These are phyloP conservation scores for Sphaerulina musiva DNA, from an alignment of 2,329 filamentous ascomycete genomes.

Conservation along the genomic window DNA sequence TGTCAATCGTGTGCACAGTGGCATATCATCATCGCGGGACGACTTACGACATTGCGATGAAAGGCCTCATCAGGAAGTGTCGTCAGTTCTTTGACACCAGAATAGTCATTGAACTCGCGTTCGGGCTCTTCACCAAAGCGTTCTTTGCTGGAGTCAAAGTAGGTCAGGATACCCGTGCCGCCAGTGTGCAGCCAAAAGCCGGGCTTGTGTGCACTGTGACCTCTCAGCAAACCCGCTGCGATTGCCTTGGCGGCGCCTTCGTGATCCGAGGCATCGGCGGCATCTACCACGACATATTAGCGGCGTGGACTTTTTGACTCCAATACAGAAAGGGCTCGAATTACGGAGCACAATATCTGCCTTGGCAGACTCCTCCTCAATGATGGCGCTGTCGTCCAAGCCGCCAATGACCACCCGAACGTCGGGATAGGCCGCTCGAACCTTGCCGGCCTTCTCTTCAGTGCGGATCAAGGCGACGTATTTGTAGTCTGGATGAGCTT, in stretches of 20 bases:
- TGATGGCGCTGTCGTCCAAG: conserved; percentile 41
- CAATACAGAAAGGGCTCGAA: background rate
- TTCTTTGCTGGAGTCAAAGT: conserved; percentile 43
- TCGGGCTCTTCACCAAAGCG: conserved; percentile 42
- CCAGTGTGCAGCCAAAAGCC: conserved; percentile 47
- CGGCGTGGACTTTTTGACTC: background rate
- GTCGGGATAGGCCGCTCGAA: conserved; percentile 32
- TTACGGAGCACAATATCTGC: conserved; percentile 49
- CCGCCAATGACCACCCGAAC: conserved; percentile 48
- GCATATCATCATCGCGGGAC: background rate
- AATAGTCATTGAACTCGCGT: conserved; percentile 53
- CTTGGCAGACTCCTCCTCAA: conserved; percentile 43
- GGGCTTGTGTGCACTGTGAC: conserved; percentile 37
- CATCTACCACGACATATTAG: conserved; percentile 30
- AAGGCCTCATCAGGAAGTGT: conserved; percentile 51
- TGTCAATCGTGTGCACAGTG: background rate
- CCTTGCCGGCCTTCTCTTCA: conserved; percentile 42
- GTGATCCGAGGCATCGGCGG: conserved; percentile 44
- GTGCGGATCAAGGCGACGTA: conserved; percentile 47
- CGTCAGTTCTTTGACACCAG: conserved; percentile 48
- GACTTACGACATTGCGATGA: conserved; percentile 54
- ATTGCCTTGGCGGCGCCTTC: conserved; percentile 45
- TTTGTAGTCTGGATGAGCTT: conserved; percentile 46
- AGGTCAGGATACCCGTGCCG: conserved; percentile 53
- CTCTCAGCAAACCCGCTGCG: conserved; percentile 44